Base-by-base conservation (phyloP, 257 asterid genomes). In the Capsicum rhomboideum region DNA sequence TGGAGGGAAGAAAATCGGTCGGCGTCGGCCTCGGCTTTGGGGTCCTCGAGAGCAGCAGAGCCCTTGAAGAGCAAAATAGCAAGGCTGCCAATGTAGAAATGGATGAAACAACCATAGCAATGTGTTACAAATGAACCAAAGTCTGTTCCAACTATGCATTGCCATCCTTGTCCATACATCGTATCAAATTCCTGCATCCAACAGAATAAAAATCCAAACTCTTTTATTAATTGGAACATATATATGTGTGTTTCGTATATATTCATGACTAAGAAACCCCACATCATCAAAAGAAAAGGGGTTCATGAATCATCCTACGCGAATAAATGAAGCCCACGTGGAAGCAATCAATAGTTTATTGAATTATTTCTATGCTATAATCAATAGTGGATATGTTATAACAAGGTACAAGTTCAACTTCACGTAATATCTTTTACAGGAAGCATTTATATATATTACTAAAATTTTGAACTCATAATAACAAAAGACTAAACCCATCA, bases 81-180 rank as follows among this genome's bases (percentile, higher is more conserved):
- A 52, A 94, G 96, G 87, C 88, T 95, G 17, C 97, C 97, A 1
- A 95, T 56, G 58, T 89, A 83, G 16, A 95, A 95, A 87, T 93
- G 89, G 88, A 94, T 94, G 86, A 95, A 95, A 83, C 95, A 93
- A 1, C 99, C 98, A 44, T 8, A 87, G 88, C 97, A 94, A 74
- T 95, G 99, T 4, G 96, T 95, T 85, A 95, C 97, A 87, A 95
- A 95, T 29, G 99, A 95, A 56, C 98, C 98, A 84, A 94, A 95
- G 83, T 94, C 96, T 0, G 95, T 94, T 81, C 99, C 99, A 9
- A 95, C 99, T 2, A 94, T 94, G 86, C 99, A 95, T 59, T 95
- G 98, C 99, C 99, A 94, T 0, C 97, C 97, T 2, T 81, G 64
- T 85, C 97, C 99, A 86, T 94, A 84, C 53, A 83, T 44, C 78